A percentile compares a stretch with the other conserved stretches of the same genome.
Evolutionary conservation across 108 stramenopile genomes (phyloP).

Genomic region (Licmophora abbreviata): DNA sequence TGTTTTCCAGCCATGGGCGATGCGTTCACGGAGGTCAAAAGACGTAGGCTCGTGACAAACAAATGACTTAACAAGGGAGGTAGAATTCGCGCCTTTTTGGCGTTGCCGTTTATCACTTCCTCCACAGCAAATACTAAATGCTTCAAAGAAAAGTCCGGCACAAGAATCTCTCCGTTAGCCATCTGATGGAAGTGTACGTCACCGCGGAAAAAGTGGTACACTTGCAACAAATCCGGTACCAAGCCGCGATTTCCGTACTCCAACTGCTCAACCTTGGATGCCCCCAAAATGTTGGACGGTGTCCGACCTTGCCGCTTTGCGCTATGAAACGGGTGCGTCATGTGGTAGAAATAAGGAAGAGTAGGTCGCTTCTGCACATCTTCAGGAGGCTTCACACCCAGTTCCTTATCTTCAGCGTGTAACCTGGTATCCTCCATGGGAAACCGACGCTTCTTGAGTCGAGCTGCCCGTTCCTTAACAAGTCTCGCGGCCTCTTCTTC

Average conservation of each 20-base stretch:
- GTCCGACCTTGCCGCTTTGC: slow-evolving; percentile 7
- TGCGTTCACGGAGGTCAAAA: slow-evolving; percentile 27
- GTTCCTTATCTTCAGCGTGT: slow-evolving; percentile 71
- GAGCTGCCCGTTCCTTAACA: slow-evolving; percentile 41
- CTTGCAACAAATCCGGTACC: slow-evolving; percentile 54
- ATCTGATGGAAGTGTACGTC: slow-evolving; percentile 42
- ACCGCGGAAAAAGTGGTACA: slow-evolving; percentile 79
- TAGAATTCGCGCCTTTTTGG: slow-evolving; percentile 46
- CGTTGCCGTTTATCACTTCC: slow-evolving; percentile 50
- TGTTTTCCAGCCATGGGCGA: slow-evolving; percentile 6
- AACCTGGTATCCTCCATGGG: slow-evolving; percentile 77
- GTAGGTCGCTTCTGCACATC: slow-evolving; percentile 42
- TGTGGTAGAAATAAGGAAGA: slow-evolving; percentile 29
- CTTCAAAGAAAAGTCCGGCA: slow-evolving; percentile 52
- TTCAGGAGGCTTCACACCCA: slow-evolving; percentile 42
- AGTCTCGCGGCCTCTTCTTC: slow-evolving; percentile 16
- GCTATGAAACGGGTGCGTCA: neutral
- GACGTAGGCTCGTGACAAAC: slow-evolving; percentile 53
- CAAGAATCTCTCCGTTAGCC: slow-evolving; percentile 11
- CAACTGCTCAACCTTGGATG: slow-evolving; percentile 8
- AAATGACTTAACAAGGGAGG: slow-evolving; percentile 73
- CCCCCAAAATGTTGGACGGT: neutral
- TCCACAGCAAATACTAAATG: slow-evolving; percentile 60
- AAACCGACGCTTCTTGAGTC: slow-evolving; percentile 56
- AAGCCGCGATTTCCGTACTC: slow-evolving; percentile 28